Conservation (phyloP, 495 filamentous ascomycete genomes). For the Annulohypoxylon bovei region DNA sequence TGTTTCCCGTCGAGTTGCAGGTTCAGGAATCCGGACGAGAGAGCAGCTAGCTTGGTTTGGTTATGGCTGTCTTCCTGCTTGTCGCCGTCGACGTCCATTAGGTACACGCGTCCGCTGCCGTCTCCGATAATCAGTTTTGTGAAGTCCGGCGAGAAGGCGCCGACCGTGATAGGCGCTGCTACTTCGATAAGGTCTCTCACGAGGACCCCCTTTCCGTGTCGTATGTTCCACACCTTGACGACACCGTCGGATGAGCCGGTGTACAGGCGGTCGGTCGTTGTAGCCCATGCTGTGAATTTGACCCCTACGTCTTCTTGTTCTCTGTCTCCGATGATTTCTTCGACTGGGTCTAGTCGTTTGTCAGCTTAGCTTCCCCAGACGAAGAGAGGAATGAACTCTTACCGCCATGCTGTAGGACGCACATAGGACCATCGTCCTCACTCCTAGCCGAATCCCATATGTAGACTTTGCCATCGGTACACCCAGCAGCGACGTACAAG, state of each 20-base stretch:
- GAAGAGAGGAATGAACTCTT: slow-evolving; percentile 31
- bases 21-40: slow-evolving; percentile 31
- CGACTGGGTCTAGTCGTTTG: slow-evolving; percentile 68
- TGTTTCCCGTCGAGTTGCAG: slow-evolving; percentile 34
- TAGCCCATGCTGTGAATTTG: slow-evolving; percentile 82
- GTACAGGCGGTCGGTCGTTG: slow-evolving; percentile 74
- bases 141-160: slow-evolving; percentile 77
- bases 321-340: slow-evolving; percentile 66
- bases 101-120: slow-evolving; percentile 74
- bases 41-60: background rate
- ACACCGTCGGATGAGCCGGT: slow-evolving; percentile 92
- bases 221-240: slow-evolving; percentile 86
- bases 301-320: slow-evolving; percentile 84
- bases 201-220: slow-evolving; percentile 61
- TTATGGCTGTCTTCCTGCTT: slow-evolving; percentile 33
- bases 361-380: too few relatives aligned
- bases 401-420: slow-evolving; percentile 72
- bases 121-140: slow-evolving; percentile 79
- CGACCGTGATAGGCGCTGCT: slow-evolving; percentile 66
- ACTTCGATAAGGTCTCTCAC: slow-evolving; percentile 67
- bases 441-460: slow-evolving; percentile 80
- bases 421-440: slow-evolving; percentile 61
- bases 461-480: slow-evolving; percentile 84
- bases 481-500: slow-evolving; percentile 78
- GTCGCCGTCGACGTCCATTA: slow-evolving; percentile 64